Evolutionary conservation across 768 basidiomycete genomes (phyloP).

Genomic region (Chalciporus chontae): DNA sequence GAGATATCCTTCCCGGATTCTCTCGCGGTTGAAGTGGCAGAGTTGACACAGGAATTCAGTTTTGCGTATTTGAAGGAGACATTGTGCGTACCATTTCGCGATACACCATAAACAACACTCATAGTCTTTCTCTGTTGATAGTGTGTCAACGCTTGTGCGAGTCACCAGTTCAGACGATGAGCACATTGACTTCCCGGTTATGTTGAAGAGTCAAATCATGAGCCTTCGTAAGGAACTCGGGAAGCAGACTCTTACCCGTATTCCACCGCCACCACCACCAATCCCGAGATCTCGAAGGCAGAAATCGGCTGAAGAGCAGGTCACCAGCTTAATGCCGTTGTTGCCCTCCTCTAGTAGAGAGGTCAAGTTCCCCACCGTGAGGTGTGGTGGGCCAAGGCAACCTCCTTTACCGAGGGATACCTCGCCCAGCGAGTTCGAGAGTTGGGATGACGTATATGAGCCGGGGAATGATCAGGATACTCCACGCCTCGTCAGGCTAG

Average conservation of each 20-base stretch:
- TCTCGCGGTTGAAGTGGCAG: slow-evolving; percentile 57
- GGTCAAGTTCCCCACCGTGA: background rate
- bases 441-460: background rate
- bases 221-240: slow-evolving; percentile 64
- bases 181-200: slow-evolving; percentile 45
- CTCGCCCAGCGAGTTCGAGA: background rate
- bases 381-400: background rate
- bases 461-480: background rate
- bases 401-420: background rate
- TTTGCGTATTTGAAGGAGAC: slow-evolving; percentile 90
- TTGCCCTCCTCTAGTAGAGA: background rate
- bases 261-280: background rate
- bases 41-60: slow-evolving; percentile 63
- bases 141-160: slow-evolving; percentile 70
- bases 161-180: slow-evolving; percentile 52
- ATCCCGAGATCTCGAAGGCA: background rate
- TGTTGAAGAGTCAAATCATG: slow-evolving; percentile 59
- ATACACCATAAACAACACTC: background rate
- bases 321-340: background rate
- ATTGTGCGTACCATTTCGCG: slow-evolving; percentile 52
- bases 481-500: no score
- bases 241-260: slow-evolving; percentile 26
- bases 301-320: background rate
- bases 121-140: slow-evolving; percentile 22
- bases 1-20: slow-evolving; percentile 64